A percentile compares a stretch with the other conserved stretches of the same genome.
phyloP scores from a whole-genome alignment of 345 rosid species.

The Hibiscus mutabilis region DNA sequence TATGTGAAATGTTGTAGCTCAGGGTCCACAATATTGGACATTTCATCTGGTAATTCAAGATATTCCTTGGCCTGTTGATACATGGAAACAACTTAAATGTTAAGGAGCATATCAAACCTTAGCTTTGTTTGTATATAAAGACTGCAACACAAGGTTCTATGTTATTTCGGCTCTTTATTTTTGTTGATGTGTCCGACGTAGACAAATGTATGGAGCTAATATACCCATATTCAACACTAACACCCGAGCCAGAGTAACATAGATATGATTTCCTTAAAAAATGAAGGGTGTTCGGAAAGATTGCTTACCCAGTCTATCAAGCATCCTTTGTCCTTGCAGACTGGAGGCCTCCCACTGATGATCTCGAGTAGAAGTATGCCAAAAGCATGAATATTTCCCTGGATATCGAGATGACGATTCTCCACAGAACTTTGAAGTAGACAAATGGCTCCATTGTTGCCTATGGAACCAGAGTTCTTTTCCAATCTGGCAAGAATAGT shows the following conservation, averaged over 20 bases:
- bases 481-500: conserved; percentile 80
- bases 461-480: conserved; percentile 67
- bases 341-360: conserved; percentile 84
- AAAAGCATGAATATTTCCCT: conserved; percentile 81
- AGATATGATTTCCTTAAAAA: not conserved
- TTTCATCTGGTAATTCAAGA: conserved; percentile 67
- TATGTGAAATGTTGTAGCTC: conserved; percentile 67
- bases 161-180: not conserved
- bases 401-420: conserved; percentile 67
- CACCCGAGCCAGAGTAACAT: not conserved
- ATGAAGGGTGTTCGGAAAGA: not conserved
- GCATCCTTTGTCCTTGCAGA: conserved; percentile 81
- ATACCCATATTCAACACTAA: not conserved
- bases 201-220: not conserved
- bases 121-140: not conserved
- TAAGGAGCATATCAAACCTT: not conserved
- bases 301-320: conserved; percentile 80
- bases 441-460: conserved; percentile 71
- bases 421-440: conserved; percentile 70
- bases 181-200: not conserved
- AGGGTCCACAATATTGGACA: conserved; percentile 80
- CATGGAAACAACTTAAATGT: not conserved
- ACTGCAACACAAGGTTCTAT: not conserved
- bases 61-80: conserved; percentile 72
- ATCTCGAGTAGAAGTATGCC: conserved; percentile 84